Evolutionary conservation across 2,329 filamentous ascomycete species (phyloP).

Genomic region (Pseudohalonectria lignicola): DNA sequence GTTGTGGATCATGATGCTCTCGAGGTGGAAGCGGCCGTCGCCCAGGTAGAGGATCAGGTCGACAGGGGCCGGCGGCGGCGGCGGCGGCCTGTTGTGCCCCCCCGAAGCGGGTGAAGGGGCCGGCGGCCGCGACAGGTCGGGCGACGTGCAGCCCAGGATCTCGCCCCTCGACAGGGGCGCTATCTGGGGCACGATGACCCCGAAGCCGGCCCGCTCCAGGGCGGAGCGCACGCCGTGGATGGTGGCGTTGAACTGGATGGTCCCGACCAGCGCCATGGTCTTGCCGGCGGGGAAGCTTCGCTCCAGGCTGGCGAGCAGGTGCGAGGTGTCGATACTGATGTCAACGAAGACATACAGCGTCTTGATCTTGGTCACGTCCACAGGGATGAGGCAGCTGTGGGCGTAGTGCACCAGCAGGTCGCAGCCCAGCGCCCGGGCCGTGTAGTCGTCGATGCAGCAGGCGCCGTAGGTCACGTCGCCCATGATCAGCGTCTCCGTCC

Average conservation of each 20-base stretch:
- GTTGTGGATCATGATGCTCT: conserved; percentile 99
- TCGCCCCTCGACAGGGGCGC: conserved; percentile 88
- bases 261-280: conserved; percentile 86
- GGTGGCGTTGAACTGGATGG: conserved; percentile 97
- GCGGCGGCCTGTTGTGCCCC: conserved; percentile 29
- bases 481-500: conserved; percentile 92
- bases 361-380: conserved; percentile 93
- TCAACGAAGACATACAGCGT: conserved; percentile 98
- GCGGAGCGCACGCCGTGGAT: conserved; percentile 73
- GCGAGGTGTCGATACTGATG: conserved; percentile 86
- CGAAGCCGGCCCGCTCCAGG: conserved; percentile 76
- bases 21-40: conserved; percentile 89
- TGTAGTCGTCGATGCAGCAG: conserved; percentile 98
- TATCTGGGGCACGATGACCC: conserved; percentile 81
- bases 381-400: conserved; percentile 90
- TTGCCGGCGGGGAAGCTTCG: conserved; percentile 80
- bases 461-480: conserved; percentile 97
- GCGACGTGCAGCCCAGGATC: conserved; percentile 94
- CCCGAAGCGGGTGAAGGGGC: too few relatives aligned
- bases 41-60: conserved; percentile 83
- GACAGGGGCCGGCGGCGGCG: conserved; percentile 24
- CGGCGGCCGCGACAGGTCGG: conserved; percentile 26
- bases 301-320: conserved; percentile 76
- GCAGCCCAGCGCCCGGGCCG: conserved; percentile 83
- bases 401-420: conserved; percentile 95